Base-by-base conservation (phyloP, 2,329 filamentous ascomycete genomes). In the Zymoseptoria tritici region DNA sequence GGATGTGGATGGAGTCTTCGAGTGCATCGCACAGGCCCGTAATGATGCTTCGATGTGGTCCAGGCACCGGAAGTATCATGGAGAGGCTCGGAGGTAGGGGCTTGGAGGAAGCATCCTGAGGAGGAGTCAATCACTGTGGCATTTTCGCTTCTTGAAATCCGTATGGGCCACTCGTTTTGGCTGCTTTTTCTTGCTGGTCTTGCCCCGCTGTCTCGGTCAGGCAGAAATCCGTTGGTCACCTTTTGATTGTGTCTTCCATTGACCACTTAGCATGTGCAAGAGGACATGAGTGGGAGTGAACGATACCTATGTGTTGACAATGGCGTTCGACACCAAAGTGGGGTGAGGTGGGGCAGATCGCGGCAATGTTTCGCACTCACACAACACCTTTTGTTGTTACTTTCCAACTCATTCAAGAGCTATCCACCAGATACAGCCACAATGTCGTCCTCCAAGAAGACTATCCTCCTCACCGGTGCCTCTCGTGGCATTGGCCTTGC, bases 401-500 rank as follows among this genome's bases (percentile, higher is more conserved):
- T n/a, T 7, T n/a, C 13, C 36, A 46, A 46, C 36, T 3, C 36
- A 42, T 13, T 13, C 36, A 11, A 4, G 36, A 60, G 54, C 50
- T 46, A 16, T 46, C 36, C 13, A 16, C 36, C 36, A 46, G 4
- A 5, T n/a, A n/a, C 13, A 46, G 7, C 20, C n/a, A 60, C 20
- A 36, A 67, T 67, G 65, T 64, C 61, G 19, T 16, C 36, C 36
- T 46, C 36, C 36, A 46, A 46, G 6, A 80, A 79, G 67, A 77
- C 79, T 2, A 74, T 83, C 24, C 76, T 82, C 22, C 65, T 83
- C 24, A 87, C 85, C 1, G 85, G 85, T 58, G 85, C 85, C 60
- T 86, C 84, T 1, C 77, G 83, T 75, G 85, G 84, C 81, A 85
- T 88, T 67, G 85, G 85, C 61, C 80, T 82, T 50, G 80, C 84